Evolutionary conservation across 2,329 filamentous ascomycete genomes (phyloP).

Genomic region (Calonectria fujianensis): DNA sequence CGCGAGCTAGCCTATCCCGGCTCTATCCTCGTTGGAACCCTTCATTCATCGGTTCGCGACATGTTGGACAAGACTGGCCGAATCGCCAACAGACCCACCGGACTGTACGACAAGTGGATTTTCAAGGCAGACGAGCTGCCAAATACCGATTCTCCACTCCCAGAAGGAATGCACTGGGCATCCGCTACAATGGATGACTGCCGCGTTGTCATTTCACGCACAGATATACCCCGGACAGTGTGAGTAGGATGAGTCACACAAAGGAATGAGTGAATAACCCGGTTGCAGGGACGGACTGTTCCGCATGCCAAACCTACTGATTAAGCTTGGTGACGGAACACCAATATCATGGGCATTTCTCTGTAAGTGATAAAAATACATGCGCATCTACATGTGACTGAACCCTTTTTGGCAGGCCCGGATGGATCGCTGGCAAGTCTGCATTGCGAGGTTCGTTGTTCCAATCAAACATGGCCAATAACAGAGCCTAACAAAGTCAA

Average conservation of each 20-base stretch:
- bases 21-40: constrained; percentile 61
- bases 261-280: neutral
- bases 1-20: constrained; percentile 47
- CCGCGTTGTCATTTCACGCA: constrained; percentile 71
- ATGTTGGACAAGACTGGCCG: constrained; percentile 53
- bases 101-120: constrained; percentile 74
- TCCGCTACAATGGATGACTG: constrained; percentile 71
- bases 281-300: constrained; percentile 63
- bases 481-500: neutral
- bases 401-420: constrained; percentile 61
- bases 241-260: constrained; percentile 52
- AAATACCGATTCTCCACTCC: constrained; percentile 56
- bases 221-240: constrained; percentile 74
- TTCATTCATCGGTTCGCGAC: constrained; percentile 56
- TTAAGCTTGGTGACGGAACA: constrained; percentile 67
- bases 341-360: constrained; percentile 80
- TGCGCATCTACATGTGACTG: neutral
- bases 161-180: constrained; percentile 74
- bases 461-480: neutral
- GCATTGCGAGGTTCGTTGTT: constrained; percentile 71
- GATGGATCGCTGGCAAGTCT: constrained; percentile 78
- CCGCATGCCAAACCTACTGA: constrained; percentile 67
- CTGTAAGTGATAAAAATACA: constrained; percentile 54
- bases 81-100: constrained; percentile 54
- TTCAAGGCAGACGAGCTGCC: constrained; percentile 70